phyloP scores from a whole-genome alignment of 2,329 filamentous ascomycete genomes.

The Didymellaceae sp. region DNA sequence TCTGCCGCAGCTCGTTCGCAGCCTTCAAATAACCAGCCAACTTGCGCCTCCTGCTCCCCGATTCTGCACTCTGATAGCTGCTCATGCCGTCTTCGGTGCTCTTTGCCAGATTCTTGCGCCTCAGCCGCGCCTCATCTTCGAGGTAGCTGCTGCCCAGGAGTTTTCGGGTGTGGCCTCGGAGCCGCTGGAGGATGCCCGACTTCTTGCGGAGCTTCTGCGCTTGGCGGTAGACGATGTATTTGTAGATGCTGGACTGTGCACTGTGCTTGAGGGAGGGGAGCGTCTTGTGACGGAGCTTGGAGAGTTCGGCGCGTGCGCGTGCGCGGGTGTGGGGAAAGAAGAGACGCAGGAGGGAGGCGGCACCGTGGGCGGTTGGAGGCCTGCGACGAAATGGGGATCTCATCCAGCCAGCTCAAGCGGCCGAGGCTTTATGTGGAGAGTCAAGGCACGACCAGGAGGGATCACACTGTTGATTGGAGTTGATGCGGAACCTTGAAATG shows the following conservation, averaged over 20 bases:
- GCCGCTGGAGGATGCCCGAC: conserved; percentile 38
- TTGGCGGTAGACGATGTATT: conserved; percentile 71
- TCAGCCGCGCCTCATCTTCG: conserved; percentile 43
- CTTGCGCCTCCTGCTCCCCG: conserved; percentile 77
- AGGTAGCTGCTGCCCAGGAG: conserved; percentile 35
- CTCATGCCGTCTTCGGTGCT: conserved; percentile 34
- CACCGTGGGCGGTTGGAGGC: conserved; percentile 36
- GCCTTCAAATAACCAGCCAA: conserved; percentile 75
- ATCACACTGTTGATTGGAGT: conserved; percentile 5
- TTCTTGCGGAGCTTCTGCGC: conserved; percentile 39
- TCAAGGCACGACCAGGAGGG: not conserved
- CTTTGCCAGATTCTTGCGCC: conserved; percentile 42
- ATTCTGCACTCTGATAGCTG: conserved; percentile 56
- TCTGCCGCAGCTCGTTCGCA: conserved; percentile 73
- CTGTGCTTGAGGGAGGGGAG: conserved; percentile 73
- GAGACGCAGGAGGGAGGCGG: conserved; percentile 63
- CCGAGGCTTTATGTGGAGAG: conserved; percentile 16
- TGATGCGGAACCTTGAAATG: conserved; percentile 18
- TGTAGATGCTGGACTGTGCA: conserved; percentile 78
- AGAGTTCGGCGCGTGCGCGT: conserved; percentile 69
- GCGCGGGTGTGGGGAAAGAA: conserved; percentile 71
- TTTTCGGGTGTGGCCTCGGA: conserved; percentile 42
- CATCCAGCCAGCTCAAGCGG: conserved; percentile 35
- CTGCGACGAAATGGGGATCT: conserved; percentile 41
- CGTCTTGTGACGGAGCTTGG: conserved; percentile 75